These are phyloP conservation scores for Monilinia fructicola DNA, from an alignment of 2,329 filamentous ascomycete genomes.

Conservation along the genomic window DNA sequence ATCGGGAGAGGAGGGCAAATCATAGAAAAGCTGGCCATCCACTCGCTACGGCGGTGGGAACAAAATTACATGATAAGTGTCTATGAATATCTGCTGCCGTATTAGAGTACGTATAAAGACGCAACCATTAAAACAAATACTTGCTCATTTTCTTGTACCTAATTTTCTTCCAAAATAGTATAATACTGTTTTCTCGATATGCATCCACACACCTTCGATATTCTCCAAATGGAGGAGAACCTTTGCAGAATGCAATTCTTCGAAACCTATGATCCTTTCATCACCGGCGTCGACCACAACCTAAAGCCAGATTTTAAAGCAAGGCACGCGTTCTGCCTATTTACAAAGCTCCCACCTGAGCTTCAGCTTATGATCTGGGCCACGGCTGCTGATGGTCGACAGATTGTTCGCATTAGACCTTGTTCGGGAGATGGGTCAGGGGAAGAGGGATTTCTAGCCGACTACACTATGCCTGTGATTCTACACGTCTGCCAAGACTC, in stretches of 20 bases:
- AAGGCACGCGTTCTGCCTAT: not conserved
- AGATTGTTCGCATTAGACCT: slow-evolving; percentile 3
- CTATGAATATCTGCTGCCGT: not conserved
- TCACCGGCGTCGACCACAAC: slow-evolving; percentile 8
- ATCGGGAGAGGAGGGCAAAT: not conserved
- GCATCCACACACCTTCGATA: slow-evolving; percentile 4
- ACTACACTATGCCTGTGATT: slow-evolving; percentile 2
- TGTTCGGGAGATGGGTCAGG: not conserved
- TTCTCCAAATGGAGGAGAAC: not conserved
- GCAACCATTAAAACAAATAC: not conserved
- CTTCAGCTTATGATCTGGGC: slow-evolving; percentile 17
- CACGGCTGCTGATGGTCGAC: not conserved
- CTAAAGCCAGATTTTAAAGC: not conserved
- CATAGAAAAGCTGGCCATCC: not conserved
- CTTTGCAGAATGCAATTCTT: not conserved
- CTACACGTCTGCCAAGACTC: slow-evolving; percentile 13
- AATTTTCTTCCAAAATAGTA: not conserved
- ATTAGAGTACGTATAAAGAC: not conserved
- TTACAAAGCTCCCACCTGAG: not conserved
- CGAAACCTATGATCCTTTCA: not conserved
- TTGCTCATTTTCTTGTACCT: not conserved
- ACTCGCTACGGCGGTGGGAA: not conserved
- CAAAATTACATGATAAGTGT: not conserved
- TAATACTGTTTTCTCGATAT: not conserved
- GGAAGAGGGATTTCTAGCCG: not conserved